phyloP scores from a whole-genome alignment of 2,329 filamentous ascomycete genomes.

The Microcyclosporella mali region DNA sequence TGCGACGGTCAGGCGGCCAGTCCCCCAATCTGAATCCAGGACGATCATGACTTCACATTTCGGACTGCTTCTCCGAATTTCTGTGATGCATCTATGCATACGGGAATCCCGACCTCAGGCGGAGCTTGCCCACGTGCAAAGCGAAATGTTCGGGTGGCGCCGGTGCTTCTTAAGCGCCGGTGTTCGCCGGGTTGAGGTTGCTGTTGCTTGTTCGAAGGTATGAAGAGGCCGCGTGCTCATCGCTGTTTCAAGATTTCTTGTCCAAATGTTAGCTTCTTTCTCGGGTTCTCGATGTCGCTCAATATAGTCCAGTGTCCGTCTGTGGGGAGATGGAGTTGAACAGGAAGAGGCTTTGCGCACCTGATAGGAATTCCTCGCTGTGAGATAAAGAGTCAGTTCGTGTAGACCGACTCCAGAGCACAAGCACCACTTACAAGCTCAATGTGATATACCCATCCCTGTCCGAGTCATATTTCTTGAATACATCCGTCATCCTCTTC shows the following conservation, averaged over 20 bases:
- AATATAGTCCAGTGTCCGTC: slow-evolving; percentile 49
- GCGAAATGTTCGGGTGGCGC: too few relatives aligned
- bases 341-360: slow-evolving; percentile 50
- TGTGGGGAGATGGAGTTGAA: slow-evolving; percentile 47
- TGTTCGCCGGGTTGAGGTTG: too few relatives aligned
- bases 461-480: slow-evolving; percentile 98
- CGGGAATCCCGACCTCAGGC: too few relatives aligned
- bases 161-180: too few relatives aligned
- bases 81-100: too few relatives aligned
- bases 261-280: slow-evolving; percentile 15
- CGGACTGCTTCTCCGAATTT: too few relatives aligned
- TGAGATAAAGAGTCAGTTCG: slow-evolving; percentile 6
- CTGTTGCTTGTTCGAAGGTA: too few relatives aligned
- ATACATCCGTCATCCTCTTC: slow-evolving; percentile 98
- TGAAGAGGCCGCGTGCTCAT: slow-evolving; percentile 5
- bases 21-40: too few relatives aligned
- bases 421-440: slow-evolving; percentile 40
- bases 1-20: too few relatives aligned
- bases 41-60: too few relatives aligned
- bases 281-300: slow-evolving; percentile 13
- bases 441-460: slow-evolving; percentile 73
- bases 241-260: slow-evolving; percentile 23
- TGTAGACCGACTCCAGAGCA: not conserved
- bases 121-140: too few relatives aligned
- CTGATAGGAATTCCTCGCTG: slow-evolving; percentile 49